Percentiles rank a stretch among this genome's conserved stretches.
Evolutionary conservation across 805 yeast genomes (phyloP).

Genomic region (Jamesozyma lodderae): DNA sequence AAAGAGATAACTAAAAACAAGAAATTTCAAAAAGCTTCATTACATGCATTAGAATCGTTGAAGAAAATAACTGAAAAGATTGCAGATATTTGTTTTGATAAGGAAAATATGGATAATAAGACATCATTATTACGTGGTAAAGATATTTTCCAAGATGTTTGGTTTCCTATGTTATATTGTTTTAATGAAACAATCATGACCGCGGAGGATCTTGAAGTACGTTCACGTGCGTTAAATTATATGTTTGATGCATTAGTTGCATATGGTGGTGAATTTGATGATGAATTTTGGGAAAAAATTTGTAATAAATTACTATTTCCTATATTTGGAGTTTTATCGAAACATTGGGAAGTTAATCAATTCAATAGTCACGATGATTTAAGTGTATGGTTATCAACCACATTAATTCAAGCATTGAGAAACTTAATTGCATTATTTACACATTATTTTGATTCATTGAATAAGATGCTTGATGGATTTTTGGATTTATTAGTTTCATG

Average conservation of each 20-base stretch:
- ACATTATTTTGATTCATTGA: conserved; percentile 70
- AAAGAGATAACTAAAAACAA: conserved; percentile 79
- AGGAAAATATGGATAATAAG: conserved; percentile 10
- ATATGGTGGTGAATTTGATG: conserved; percentile 68
- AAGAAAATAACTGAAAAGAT: conserved; percentile 51
- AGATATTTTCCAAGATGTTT: conserved; percentile 45
- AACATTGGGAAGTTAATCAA: conserved; percentile 63
- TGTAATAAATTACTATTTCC: conserved; percentile 80
- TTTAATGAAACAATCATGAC: conserved; percentile 86
- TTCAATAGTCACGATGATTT: conserved; percentile 70
- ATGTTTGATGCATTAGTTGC: conserved; percentile 74
- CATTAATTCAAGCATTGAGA: conserved; percentile 89
- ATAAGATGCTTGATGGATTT: conserved; percentile 67
- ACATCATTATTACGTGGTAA: conserved; percentile 27
- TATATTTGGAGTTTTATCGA: conserved; percentile 70
- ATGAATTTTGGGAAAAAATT: conserved; percentile 72
- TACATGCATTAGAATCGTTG: conserved; percentile 72
- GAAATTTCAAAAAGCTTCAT: conserved; percentile 66
- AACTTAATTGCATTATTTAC: conserved; percentile 77
- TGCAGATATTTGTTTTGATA: conserved; percentile 36
- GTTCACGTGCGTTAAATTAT: conserved; percentile 76
- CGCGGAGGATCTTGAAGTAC: conserved; percentile 88
- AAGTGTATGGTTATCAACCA: conserved; percentile 94
- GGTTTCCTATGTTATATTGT: conserved; percentile 83
- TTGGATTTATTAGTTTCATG: conserved; percentile 73